A percentile compares a stretch with the other conserved stretches of the same genome.
Evolutionary conservation across 805 yeast genomes (phyloP).

Genomic region (Pichia kluyveri): DNA sequence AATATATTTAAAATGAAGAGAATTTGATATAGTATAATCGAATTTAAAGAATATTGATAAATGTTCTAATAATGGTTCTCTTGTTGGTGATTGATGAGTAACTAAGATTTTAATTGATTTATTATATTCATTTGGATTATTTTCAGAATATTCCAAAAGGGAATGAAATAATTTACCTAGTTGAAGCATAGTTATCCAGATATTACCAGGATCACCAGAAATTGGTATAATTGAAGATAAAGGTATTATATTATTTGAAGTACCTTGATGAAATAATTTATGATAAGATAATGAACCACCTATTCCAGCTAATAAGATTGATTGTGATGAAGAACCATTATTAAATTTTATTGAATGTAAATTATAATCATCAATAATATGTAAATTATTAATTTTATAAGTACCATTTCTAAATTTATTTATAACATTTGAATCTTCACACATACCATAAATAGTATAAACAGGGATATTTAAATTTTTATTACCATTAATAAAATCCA

Average conservation of each 20-base stretch:
- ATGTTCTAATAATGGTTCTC: slow-evolving; percentile 62
- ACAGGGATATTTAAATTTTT: slow-evolving; percentile 47
- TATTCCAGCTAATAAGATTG: slow-evolving; percentile 53
- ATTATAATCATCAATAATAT: slow-evolving; percentile 50
- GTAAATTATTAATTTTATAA: slow-evolving; percentile 46
- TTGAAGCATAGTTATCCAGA: slow-evolving; percentile 68
- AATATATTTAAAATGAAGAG: slow-evolving; percentile 62
- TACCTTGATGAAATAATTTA: slow-evolving; percentile 59
- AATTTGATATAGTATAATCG: slow-evolving; percentile 66
- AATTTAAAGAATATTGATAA: slow-evolving; percentile 57
- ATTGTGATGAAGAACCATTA: slow-evolving; percentile 31
- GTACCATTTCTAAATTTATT: slow-evolving; percentile 51
- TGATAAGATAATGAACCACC: slow-evolving; percentile 67
- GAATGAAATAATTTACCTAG: slow-evolving; percentile 56
- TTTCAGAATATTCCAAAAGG: slow-evolving; percentile 30
- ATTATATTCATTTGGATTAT: slow-evolving; percentile 19
- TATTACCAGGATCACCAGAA: slow-evolving; percentile 53
- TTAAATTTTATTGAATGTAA: slow-evolving; percentile 33
- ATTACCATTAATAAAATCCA: slow-evolving; percentile 37
- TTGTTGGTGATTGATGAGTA: slow-evolving; percentile 61
- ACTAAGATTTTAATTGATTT: slow-evolving; percentile 51
- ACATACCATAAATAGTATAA: slow-evolving; percentile 68
- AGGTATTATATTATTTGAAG: slow-evolving; percentile 25
- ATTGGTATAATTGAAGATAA: slow-evolving; percentile 34
- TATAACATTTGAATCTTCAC: slow-evolving; percentile 63